phyloP scores from a whole-genome alignment of 192 early-diverging fungal genomes.

The Backusella liffmaniae region DNA sequence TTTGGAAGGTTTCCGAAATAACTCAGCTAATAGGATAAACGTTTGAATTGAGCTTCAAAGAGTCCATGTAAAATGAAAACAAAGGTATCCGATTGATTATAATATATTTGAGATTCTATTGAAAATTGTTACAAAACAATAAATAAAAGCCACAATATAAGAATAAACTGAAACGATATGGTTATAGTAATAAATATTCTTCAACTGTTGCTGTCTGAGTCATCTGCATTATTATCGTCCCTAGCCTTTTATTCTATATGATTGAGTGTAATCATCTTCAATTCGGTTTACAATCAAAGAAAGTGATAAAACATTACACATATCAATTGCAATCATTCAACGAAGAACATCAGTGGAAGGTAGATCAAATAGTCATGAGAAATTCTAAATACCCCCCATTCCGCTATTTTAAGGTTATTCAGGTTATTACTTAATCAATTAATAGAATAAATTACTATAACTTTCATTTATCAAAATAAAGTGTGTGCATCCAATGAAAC shows the following conservation, averaged over 20 bases:
- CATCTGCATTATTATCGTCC: no score
- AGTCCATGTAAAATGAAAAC: background rate
- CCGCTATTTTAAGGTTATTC: background rate
- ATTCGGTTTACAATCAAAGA: background rate
- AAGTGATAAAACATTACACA: background rate
- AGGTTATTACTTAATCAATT: background rate
- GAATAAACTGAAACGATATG: background rate
- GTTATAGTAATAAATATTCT: no score
- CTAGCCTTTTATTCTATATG: no score
- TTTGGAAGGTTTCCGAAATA: background rate
- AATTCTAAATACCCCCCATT: background rate
- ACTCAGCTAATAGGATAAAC: background rate
- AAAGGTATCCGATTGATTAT: background rate
- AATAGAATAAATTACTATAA: background rate
- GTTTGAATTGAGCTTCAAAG: background rate
- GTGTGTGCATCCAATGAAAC: background rate
- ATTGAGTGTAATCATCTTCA: background rate
- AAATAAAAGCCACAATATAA: background rate
- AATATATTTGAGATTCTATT: background rate
- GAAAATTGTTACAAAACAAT: background rate
- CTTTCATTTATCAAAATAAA: conserved; percentile 4
- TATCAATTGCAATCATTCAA: background rate
- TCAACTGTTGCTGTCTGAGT: no score
- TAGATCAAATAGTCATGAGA: background rate
- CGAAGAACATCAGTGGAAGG: background rate